Evolutionary conservation across 2,329 filamentous ascomycete genomes (phyloP).

Genomic region (Aspergillus intermedius): DNA sequence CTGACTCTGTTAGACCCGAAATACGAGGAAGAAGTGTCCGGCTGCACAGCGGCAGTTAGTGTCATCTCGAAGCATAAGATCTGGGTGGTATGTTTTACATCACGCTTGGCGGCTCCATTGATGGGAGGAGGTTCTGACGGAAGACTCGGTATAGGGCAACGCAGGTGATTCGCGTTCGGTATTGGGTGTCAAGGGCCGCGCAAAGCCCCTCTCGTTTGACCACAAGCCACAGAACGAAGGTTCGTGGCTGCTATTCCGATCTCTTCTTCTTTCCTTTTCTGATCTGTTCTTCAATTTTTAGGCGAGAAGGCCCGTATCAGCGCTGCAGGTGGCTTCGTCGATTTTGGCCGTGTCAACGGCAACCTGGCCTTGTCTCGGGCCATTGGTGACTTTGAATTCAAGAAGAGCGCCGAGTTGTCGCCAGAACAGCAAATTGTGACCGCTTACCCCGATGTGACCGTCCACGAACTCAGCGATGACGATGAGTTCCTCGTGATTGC

Average conservation of each 20-base stretch:
- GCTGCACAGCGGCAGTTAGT: constrained; percentile 90
- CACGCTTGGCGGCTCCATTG: neutral
- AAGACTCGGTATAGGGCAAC: constrained; percentile 63
- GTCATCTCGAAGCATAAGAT: constrained; percentile 87
- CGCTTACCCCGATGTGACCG: constrained; percentile 87
- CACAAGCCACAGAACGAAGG: constrained; percentile 99
- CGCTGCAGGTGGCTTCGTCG: constrained; percentile 92
- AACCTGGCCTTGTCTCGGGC: constrained; percentile 94
- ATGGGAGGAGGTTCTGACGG: constrained; percentile 10
- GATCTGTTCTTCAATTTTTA: constrained; percentile 32
- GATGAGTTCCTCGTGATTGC: constrained; percentile 94
- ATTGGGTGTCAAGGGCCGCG: constrained; percentile 89
- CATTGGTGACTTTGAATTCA: constrained; percentile 99
- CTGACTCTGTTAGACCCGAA: constrained; percentile 64
- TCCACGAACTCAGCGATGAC: constrained; percentile 83
- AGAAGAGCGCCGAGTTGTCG: constrained; percentile 93
- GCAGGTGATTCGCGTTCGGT: constrained; percentile 94
- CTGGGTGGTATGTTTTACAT: constrained; percentile 68
- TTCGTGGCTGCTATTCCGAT: constrained; percentile 32
- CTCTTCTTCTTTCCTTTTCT: neutral
- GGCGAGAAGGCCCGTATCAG: constrained; percentile 94
- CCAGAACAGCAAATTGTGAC: constrained; percentile 99
- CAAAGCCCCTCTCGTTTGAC: constrained; percentile 97
- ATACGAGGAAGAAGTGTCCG: constrained; percentile 96
- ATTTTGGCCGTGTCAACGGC: constrained; percentile 96